A percentile compares a stretch with the other conserved stretches of the same genome.
phyloP scores from a whole-genome alignment of 176 grass and related monocot genomes.

The Eleusine coracana region DNA sequence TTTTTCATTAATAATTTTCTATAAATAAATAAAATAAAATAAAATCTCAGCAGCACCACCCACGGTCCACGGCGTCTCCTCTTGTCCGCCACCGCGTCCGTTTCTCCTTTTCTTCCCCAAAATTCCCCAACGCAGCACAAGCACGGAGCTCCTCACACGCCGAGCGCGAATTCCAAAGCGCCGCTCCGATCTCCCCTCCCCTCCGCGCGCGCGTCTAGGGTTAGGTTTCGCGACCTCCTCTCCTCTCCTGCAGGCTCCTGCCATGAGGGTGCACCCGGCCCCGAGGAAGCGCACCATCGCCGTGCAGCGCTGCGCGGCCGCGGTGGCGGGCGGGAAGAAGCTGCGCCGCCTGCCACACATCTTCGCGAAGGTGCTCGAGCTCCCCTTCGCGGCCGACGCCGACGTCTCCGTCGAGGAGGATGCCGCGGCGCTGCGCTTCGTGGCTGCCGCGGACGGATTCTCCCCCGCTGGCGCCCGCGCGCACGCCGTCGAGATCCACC shows the following conservation, averaged over 20 bases:
- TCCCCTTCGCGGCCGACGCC: slow-evolving; percentile 84
- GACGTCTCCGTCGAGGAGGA: slow-evolving; percentile 85
- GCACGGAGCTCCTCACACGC: background rate
- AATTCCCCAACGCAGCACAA: background rate
- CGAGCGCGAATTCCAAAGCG: slow-evolving; percentile 24
- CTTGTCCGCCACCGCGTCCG: background rate
- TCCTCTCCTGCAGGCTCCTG: background rate
- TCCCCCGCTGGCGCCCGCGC: slow-evolving; percentile 54
- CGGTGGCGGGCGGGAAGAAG: slow-evolving; percentile 57
- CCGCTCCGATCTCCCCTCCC: slow-evolving; percentile 15
- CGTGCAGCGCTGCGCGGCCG: slow-evolving; percentile 44
- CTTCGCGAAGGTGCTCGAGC: slow-evolving; percentile 93
- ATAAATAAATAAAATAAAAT: background rate
- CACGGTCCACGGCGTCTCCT: background rate
- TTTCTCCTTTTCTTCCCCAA: background rate
- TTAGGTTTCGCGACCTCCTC: slow-evolving; percentile 5
- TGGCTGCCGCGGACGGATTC: slow-evolving; percentile 60
- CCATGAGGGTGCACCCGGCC: slow-evolving; percentile 69
- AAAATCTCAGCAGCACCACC: background rate
- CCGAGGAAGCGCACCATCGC: slow-evolving; percentile 70
- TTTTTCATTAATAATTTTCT: background rate
- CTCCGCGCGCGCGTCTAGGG: background rate
- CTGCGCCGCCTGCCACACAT: slow-evolving; percentile 93
- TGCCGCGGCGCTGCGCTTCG: slow-evolving; percentile 74
- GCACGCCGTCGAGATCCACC: slow-evolving; percentile 85